These are phyloP conservation scores for Cladophialophora psammophila DNA, from an alignment of 2,329 filamentous ascomycete species.

Conservation along the genomic window DNA sequence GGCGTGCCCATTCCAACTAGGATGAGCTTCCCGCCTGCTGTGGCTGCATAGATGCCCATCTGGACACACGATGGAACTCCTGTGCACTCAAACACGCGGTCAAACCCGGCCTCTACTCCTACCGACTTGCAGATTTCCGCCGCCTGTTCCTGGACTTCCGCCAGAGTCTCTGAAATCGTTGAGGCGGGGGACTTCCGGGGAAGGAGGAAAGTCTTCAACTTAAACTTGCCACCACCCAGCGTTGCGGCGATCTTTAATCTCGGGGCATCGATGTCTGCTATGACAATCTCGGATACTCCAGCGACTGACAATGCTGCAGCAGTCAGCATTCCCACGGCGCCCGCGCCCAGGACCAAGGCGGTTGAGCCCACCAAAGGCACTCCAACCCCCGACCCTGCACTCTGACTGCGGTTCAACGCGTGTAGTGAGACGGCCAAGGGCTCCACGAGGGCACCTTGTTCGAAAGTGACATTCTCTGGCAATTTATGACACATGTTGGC, in stretches of 20 bases:
- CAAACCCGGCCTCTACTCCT: slow-evolving; percentile 47
- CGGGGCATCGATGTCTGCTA: slow-evolving; percentile 67
- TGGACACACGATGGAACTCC: slow-evolving; percentile 55
- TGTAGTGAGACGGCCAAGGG: slow-evolving; percentile 68
- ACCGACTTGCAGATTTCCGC: slow-evolving; percentile 43
- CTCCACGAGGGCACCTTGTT: slow-evolving; percentile 66
- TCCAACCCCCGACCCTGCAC: slow-evolving; percentile 48
- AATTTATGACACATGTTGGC: slow-evolving; percentile 67
- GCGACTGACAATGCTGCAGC: slow-evolving; percentile 64
- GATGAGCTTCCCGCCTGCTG: slow-evolving; percentile 60
- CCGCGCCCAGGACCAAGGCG: slow-evolving; percentile 67
- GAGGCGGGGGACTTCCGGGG: slow-evolving; percentile 41
- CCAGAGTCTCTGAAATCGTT: slow-evolving; percentile 53
- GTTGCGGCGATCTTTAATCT: slow-evolving; percentile 62
- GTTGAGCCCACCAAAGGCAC: slow-evolving; percentile 50
- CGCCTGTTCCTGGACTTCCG: slow-evolving; percentile 47
- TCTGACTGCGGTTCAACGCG: slow-evolving; percentile 62
- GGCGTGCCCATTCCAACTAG: slow-evolving; percentile 66
- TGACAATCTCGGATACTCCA: slow-evolving; percentile 62
- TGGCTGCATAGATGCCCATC: slow-evolving; percentile 54
- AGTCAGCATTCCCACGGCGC: slow-evolving; percentile 66
- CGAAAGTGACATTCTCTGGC: slow-evolving; percentile 60
- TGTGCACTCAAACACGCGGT: slow-evolving; percentile 56
- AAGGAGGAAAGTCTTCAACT: slow-evolving; percentile 48
- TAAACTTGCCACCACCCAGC: slow-evolving; percentile 46